Conservation (phyloP, 2,329 filamentous ascomycete genomes). For the Lasiodiplodia sp. region DNA sequence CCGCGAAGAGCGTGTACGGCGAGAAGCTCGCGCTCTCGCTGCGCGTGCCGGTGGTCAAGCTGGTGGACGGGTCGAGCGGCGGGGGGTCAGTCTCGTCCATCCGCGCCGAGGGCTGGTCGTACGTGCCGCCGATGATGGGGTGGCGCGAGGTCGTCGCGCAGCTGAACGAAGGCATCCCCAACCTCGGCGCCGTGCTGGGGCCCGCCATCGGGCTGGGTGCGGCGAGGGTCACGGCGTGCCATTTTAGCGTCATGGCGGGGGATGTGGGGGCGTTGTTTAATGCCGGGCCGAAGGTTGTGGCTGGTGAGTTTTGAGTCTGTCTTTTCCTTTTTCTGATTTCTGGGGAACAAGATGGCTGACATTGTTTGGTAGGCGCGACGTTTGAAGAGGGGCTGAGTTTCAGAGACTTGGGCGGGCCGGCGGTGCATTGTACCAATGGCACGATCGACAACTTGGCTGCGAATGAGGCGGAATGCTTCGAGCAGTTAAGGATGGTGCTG, state of each 20-base stretch:
- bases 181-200: constrained; percentile 68
- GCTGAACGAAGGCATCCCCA: constrained; percentile 69
- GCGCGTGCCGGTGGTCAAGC: constrained; percentile 67
- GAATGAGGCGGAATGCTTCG: constrained; percentile 67
- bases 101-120: constrained; percentile 62
- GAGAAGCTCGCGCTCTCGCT: constrained; percentile 67
- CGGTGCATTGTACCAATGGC: constrained; percentile 69
- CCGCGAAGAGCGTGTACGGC: constrained; percentile 66
- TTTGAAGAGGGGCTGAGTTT: constrained; percentile 69
- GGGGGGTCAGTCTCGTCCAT: constrained; percentile 70
- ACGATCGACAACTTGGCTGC: constrained; percentile 71
- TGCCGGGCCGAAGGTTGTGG: constrained; percentile 68
- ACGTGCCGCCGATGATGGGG: constrained; percentile 64
- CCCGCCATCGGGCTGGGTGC: constrained; percentile 69
- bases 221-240: constrained; percentile 52
- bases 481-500: constrained; percentile 65
- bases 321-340: not conserved
- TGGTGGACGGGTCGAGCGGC: constrained; percentile 70
- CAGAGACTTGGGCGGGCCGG: constrained; percentile 66
- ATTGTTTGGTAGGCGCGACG: constrained; percentile 64
- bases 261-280: constrained; percentile 70
- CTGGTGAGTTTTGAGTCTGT: constrained; percentile 49
- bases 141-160: constrained; percentile 64
- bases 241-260: constrained; percentile 71
- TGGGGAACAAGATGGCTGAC: no score